phyloP scores from a whole-genome alignment of 768 basidiomycete species.

The Termitomyces sp. region DNA sequence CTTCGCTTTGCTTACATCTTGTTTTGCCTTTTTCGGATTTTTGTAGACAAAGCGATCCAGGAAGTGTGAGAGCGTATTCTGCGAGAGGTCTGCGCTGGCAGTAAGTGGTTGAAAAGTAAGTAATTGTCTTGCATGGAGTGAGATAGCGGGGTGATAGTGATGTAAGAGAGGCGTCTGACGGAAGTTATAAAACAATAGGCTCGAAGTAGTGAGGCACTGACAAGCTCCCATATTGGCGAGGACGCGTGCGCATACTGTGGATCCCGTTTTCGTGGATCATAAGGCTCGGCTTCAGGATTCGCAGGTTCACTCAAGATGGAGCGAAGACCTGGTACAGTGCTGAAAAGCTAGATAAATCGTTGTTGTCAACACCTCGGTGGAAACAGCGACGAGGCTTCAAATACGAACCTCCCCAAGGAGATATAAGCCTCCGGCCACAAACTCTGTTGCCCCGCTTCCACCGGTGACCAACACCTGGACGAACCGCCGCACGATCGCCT shows the following conservation, averaged over 20 bases:
- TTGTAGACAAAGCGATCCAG: slow-evolving; percentile 96
- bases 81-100: slow-evolving; percentile 80
- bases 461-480: slow-evolving; percentile 73
- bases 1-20: slow-evolving; percentile 36
- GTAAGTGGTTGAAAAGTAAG: slow-evolving; percentile 68
- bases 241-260: slow-evolving; percentile 83
- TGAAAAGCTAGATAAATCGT: slow-evolving; percentile 28
- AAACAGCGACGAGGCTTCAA: neutral
- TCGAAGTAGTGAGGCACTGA: slow-evolving; percentile 27
- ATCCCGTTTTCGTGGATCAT: slow-evolving; percentile 88
- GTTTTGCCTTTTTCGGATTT: slow-evolving; percentile 73
- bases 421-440: slow-evolving; percentile 83
- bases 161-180: slow-evolving; percentile 68
- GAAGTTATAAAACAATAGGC: neutral
- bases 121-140: slow-evolving; percentile 82
- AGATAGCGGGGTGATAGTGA: slow-evolving; percentile 89
- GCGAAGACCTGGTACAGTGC: slow-evolving; percentile 35
- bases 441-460: slow-evolving; percentile 73
- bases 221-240: slow-evolving; percentile 87
- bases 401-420: slow-evolving; percentile 77
- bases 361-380: neutral
- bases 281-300: slow-evolving; percentile 30
- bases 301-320: slow-evolving; percentile 27
- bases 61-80: slow-evolving; percentile 93
- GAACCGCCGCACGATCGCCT: slow-evolving; percentile 78